Evolutionary conservation across 768 basidiomycete genomes (phyloP).

Genomic region (Tylopilus intermedius): DNA sequence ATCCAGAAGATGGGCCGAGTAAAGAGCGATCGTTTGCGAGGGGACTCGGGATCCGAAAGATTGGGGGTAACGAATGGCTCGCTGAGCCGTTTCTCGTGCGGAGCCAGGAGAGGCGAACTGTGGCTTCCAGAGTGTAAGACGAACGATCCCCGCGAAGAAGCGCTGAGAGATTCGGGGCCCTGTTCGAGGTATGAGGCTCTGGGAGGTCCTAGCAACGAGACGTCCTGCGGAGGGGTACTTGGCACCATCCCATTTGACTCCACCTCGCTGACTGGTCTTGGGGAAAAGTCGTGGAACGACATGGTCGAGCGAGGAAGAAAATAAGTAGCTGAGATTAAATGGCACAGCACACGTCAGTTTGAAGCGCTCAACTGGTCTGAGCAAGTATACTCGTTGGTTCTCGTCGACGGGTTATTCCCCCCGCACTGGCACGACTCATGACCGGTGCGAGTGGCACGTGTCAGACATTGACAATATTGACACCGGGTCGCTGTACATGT

Average conservation of each 20-base stretch:
- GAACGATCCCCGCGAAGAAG: constrained; percentile 23
- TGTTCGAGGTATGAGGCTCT: constrained; percentile 27
- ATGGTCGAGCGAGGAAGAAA: background rate
- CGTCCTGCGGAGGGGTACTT: constrained; percentile 9
- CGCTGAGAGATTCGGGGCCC: constrained; percentile 12
- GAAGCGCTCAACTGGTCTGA: no score
- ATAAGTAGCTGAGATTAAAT: background rate
- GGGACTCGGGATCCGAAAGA: background rate
- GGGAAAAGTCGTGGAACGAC: constrained; percentile 9
- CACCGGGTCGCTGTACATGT: no score
- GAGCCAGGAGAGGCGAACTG: constrained; percentile 22
- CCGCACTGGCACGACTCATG: no score
- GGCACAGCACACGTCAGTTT: no score
- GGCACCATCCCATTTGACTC: constrained; percentile 9
- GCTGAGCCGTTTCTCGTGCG: constrained; percentile 14
- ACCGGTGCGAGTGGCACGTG: no score
- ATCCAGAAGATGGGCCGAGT: constrained; percentile 26
- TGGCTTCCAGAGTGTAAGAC: constrained; percentile 19
- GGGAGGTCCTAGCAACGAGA: constrained; percentile 12
- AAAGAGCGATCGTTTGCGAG: constrained; percentile 18
- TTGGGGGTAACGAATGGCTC: constrained; percentile 4
- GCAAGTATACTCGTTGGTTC: no score
- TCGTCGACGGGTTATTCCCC: no score
- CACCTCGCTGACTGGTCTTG: constrained; percentile 19
- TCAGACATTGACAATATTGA: no score